Base-by-base conservation (phyloP, 2,329 filamentous ascomycete species). In the Ophiognomonia clavigignenti-juglandacearum region DNA sequence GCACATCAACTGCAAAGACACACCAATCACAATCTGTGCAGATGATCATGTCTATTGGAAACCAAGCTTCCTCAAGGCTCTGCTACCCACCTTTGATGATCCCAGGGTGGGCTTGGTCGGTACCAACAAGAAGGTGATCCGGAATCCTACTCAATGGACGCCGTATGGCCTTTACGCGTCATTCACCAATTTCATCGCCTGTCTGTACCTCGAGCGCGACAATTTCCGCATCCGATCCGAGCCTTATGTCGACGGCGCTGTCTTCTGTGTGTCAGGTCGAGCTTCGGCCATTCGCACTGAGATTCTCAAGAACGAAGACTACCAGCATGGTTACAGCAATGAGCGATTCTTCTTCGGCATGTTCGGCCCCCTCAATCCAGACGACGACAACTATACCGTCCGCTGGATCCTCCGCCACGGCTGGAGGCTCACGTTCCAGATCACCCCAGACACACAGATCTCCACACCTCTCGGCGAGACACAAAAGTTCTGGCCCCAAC, bases 321-420 rank as follows among this genome's bases (percentile, higher is more conserved):
- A 81, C 53, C 59, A 70, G 4, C 18, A 57, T 0, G 57, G 53
- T 0, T 83, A 75, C 57, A 58, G 62, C 2, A 65, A 73, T 40
- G 80, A 84, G 54, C 61, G 45, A 8, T 80, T 76, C 64, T 68
- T 73, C 47, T 70, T 73, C 20, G 64, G 65, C 0, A 38, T 59
- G 0, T 62, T 72, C 1, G 66, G 62, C 1, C 73, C 74, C 0
- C 59, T 82, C 2, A 71, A 73, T 18, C 66, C 69, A 0, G 80
- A 83, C 51, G 80, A 83, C 48, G 80, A 85, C 64, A 83, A 83
- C 59, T 83, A 73, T 54, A 64, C 78, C 29, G 83, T 80, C 0
- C 67, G 80, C 10, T 78, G 70, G 51, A 66, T 74, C 6, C 69
- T 78, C 35, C 64, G 64, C 9, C 59, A 70, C 6, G 70, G 68